A percentile compares a stretch with the other conserved stretches of the same genome.
phyloP scores from a whole-genome alignment of 352 stramenopile genomes.

The Peronosclerospora sorghi region DNA sequence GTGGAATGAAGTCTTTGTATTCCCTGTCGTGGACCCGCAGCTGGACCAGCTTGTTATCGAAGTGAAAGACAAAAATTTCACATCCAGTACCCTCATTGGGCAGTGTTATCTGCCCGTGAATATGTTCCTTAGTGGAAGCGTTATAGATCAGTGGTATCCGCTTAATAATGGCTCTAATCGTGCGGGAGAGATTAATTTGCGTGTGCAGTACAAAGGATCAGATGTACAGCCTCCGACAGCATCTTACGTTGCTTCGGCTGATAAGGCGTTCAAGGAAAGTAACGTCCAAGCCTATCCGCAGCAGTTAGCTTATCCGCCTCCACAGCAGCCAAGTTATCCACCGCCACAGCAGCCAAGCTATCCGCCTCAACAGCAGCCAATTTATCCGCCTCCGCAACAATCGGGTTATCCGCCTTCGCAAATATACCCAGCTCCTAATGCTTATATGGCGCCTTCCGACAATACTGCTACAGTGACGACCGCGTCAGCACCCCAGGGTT shows the following conservation, averaged over 20 bases:
- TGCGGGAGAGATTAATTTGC: conserved; percentile 73
- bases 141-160: conserved; percentile 75
- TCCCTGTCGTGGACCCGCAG: conserved; percentile 60
- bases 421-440: conserved; percentile 13
- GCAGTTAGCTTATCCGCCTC: too few species aligned
- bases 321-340: too few species aligned
- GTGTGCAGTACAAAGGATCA: conserved; percentile 48
- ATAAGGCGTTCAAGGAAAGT: too few species aligned
- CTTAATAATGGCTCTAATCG: conserved; percentile 52
- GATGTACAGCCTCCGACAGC: conserved; percentile 11
- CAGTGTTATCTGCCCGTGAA: conserved; percentile 56
- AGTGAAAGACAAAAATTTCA: conserved; percentile 83
- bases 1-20: conserved; percentile 80
- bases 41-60: conserved; percentile 62
- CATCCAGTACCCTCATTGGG: conserved; percentile 62
- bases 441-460: conserved; percentile 2
- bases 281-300: too few species aligned
- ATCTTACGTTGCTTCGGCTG: too few species aligned
- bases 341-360: too few species aligned
- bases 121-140: conserved; percentile 53
- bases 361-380: too few species aligned
- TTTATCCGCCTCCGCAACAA: conserved; percentile 26
- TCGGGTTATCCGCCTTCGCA: conserved; percentile 12
- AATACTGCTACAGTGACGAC: conserved; percentile 9
- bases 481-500: conserved; percentile 10